Percentiles rank a stretch among this genome's conserved stretches.
Conservation (phyloP, 331 rosid genomes). For the Quercus lobata region DNA sequence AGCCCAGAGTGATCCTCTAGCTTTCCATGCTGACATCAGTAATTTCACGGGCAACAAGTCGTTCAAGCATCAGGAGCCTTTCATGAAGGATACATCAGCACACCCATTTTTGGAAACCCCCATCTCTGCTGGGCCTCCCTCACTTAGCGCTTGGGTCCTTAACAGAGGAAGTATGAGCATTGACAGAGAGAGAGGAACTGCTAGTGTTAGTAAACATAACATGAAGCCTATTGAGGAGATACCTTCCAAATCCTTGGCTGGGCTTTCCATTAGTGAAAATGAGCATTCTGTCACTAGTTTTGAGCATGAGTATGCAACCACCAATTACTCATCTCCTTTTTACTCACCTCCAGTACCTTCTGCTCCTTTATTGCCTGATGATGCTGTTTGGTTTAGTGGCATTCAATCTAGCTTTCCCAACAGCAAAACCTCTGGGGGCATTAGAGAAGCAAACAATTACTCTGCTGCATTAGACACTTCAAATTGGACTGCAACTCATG, state of each 20-base stretch:
- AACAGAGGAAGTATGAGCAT: slow-evolving; percentile 40
- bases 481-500: slow-evolving; percentile 48
- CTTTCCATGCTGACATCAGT: slow-evolving; percentile 36
- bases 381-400: slow-evolving; percentile 58
- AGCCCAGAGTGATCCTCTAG: slow-evolving; percentile 38
- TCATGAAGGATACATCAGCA: slow-evolving; percentile 35
- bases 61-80: slow-evolving; percentile 41
- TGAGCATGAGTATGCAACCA: slow-evolving; percentile 20
- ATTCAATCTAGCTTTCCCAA: slow-evolving; percentile 26
- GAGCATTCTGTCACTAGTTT: slow-evolving; percentile 29
- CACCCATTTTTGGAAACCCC: slow-evolving; percentile 36
- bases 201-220: slow-evolving; percentile 32
- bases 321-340: slow-evolving; percentile 32
- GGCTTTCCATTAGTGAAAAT: slow-evolving; percentile 36
- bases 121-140: slow-evolving; percentile 82
- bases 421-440: slow-evolving; percentile 9
- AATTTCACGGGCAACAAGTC: slow-evolving; percentile 33
- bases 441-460: slow-evolving; percentile 12
- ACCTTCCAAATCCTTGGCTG: slow-evolving; percentile 36
- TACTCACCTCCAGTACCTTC: slow-evolving; percentile 76
- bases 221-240: slow-evolving; percentile 65
- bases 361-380: slow-evolving; percentile 83
- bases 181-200: slow-evolving; percentile 37
- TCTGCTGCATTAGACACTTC: slow-evolving; percentile 34
- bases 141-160: slow-evolving; percentile 92